Base-by-base conservation (phyloP, 805 yeast species). In the Candida quercuum region DNA sequence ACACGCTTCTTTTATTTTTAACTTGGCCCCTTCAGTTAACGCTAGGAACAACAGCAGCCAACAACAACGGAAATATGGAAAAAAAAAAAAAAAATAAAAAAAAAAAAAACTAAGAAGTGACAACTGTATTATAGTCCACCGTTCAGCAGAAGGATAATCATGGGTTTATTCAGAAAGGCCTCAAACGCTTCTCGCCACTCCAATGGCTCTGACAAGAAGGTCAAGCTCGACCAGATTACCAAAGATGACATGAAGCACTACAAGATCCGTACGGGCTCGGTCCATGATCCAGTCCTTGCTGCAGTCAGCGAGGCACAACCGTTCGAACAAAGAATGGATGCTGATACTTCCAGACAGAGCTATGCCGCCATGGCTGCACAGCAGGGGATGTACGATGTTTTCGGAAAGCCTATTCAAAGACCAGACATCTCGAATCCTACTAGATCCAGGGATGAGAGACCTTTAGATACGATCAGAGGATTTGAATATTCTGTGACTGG, bases 271-370 rank as follows among this genome's bases (percentile, higher is more conserved):
- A 71, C 87, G 1, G 79, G 78, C 28, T 75, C 82, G 38, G 78
- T 82, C 23, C 86, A 83, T 49, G 97, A 88, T 63, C 97, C 96
- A n/a, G 81, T 93, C 42, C 66, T 93, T 45, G 73, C 82, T 26
- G 99, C 99, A 3, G 94, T 93, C 32, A 88, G 84, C 56, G 98
- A 91, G 61, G 91, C 83, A 8, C 98, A 93, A 67, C 99, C 99
- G 8, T 93, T 86, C 58, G 96, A 93, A 63, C 76, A 74, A 56
- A 66, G 69, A 26, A 67, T 63, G 24, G 64, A 60, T 39, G 47
- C 49, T 9, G 48, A 58, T 65, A 16, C 32, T 25, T 33, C 48
- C 29, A 47, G 57, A 51, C 42, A 47, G 43, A 51, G 57, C 40
- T 50, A 49, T 14, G 33, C 39, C 34, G 63, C 42, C 28, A 43